Evolutionary conservation across 2,329 filamentous ascomycete genomes (phyloP).

Genomic region (Dothideomycetidae sp.): DNA sequence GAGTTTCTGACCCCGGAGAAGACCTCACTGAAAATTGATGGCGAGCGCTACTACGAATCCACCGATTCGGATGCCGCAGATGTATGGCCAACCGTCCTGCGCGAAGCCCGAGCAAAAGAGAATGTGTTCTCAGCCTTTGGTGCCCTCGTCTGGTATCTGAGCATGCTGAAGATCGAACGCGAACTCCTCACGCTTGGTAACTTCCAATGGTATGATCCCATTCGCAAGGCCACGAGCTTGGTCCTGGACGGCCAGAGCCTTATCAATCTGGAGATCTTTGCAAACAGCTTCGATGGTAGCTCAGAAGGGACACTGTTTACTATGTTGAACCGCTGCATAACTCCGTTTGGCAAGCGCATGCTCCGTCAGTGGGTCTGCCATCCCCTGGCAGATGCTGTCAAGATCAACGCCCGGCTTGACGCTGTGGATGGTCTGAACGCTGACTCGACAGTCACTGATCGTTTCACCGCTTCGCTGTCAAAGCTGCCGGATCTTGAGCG

Average conservation of each 20-base stretch:
- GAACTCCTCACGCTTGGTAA: slow-evolving; percentile 80
- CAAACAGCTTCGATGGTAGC: slow-evolving; percentile 80
- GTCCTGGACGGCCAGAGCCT: slow-evolving; percentile 91
- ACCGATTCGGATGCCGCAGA: slow-evolving; percentile 43
- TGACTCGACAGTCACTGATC: slow-evolving; percentile 64
- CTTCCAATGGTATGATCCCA: slow-evolving; percentile 84
- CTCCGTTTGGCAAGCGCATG: slow-evolving; percentile 90
- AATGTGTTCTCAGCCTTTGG: slow-evolving; percentile 82
- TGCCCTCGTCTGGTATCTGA: slow-evolving; percentile 74
- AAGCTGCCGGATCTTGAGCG: slow-evolving; percentile 91
- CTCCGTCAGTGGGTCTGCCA: slow-evolving; percentile 97
- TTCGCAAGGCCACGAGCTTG: slow-evolving; percentile 75
- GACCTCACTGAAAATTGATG: slow-evolving; percentile 66
- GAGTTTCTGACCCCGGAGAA: slow-evolving; percentile 87
- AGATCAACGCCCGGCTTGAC: slow-evolving; percentile 87
- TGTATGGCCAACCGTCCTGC: slow-evolving; percentile 64
- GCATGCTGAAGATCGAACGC: slow-evolving; percentile 69
- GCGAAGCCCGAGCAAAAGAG: slow-evolving; percentile 61
- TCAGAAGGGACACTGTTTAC: slow-evolving; percentile 76
- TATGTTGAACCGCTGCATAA: slow-evolving; percentile 85
- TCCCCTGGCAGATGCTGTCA: slow-evolving; percentile 69
- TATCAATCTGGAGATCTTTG: slow-evolving; percentile 94
- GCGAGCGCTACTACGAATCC: slow-evolving; percentile 59
- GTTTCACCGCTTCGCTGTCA: slow-evolving; percentile 74
- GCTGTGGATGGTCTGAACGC: slow-evolving; percentile 87